These are phyloP conservation scores for Pleurotus eryngii DNA, from an alignment of 768 basidiomycete species.

Conservation along the genomic window DNA sequence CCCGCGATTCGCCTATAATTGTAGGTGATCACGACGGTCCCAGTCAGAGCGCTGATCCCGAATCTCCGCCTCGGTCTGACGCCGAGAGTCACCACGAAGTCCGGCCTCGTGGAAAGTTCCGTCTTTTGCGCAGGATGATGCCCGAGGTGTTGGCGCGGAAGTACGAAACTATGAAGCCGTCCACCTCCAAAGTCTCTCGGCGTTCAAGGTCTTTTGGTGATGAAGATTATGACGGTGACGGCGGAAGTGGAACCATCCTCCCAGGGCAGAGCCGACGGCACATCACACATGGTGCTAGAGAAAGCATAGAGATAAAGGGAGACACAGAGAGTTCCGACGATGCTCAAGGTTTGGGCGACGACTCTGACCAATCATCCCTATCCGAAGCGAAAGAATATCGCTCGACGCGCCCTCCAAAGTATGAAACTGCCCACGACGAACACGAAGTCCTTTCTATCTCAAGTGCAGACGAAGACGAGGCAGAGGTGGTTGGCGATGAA, in stretches of 20 bases:
- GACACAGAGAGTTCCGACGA: conserved; percentile 61
- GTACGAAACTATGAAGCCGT: background rate
- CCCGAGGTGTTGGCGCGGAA: background rate
- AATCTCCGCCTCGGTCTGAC: too few relatives aligned
- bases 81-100: background rate
- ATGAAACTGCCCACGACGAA: background rate
- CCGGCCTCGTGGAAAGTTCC: background rate
- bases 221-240: conserved; percentile 30
- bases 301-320: conserved; percentile 45
- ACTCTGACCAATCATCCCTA: background rate
- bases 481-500: background rate
- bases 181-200: background rate
- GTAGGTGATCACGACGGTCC: background rate
- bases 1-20: background rate
- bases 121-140: background rate
- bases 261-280: conserved; percentile 52
- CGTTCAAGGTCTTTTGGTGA: conserved; percentile 17
- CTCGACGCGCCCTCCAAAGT: conserved; percentile 6
- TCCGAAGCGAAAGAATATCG: conserved; percentile 11
- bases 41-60: background rate
- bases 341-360: conserved; percentile 9
- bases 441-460: background rate
- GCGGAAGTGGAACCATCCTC: conserved; percentile 35
- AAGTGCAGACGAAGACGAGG: conserved; percentile 1
- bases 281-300: conserved; percentile 22